A percentile compares a stretch with the other conserved stretches of the same genome.
Evolutionary conservation across 257 asterid genomes (phyloP).

Genomic region (Penstemon barbatus): DNA sequence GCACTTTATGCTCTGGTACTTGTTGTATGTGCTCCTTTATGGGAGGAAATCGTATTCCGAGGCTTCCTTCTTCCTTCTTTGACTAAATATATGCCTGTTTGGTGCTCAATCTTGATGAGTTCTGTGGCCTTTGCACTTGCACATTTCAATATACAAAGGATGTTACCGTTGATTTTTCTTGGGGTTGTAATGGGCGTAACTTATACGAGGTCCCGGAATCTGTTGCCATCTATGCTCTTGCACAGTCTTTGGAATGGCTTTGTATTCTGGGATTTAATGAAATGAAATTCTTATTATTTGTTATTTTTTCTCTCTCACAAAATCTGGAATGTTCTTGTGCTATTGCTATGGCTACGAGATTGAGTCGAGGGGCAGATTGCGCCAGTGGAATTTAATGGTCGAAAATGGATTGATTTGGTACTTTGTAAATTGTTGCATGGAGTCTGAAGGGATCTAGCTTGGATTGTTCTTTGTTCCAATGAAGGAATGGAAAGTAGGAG

Average conservation of each 20-base stretch:
- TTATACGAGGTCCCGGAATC: constrained; percentile 83
- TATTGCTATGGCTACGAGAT: not conserved
- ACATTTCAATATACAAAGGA: constrained; percentile 92
- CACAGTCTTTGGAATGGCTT: constrained; percentile 97
- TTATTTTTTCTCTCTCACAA: constrained; percentile 14
- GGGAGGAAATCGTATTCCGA: constrained; percentile 95
- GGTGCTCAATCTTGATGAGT: constrained; percentile 86
- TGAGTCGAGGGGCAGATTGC: not conserved
- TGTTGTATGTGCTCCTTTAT: constrained; percentile 88
- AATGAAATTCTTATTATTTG: constrained; percentile 37
- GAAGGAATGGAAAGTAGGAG: constrained; percentile 11
- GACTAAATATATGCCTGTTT: constrained; percentile 95
- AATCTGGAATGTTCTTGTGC: not conserved
- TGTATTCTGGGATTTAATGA: constrained; percentile 92
- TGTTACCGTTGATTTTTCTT: constrained; percentile 81
- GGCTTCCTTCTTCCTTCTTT: constrained; percentile 92
- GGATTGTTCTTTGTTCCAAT: constrained; percentile 18
- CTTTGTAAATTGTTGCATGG: constrained; percentile 13
- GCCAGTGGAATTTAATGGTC: constrained; percentile 7
- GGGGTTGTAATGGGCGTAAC: constrained; percentile 95
- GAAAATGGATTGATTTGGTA: not conserved
- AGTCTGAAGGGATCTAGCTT: not conserved
- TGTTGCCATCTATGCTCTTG: constrained; percentile 79
- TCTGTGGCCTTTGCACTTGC: constrained; percentile 87
- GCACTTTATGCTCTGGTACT: constrained; percentile 76